Evolutionary conservation across 352 stramenopile genomes (phyloP).

Genomic region (Peronospora belbahrii): DNA sequence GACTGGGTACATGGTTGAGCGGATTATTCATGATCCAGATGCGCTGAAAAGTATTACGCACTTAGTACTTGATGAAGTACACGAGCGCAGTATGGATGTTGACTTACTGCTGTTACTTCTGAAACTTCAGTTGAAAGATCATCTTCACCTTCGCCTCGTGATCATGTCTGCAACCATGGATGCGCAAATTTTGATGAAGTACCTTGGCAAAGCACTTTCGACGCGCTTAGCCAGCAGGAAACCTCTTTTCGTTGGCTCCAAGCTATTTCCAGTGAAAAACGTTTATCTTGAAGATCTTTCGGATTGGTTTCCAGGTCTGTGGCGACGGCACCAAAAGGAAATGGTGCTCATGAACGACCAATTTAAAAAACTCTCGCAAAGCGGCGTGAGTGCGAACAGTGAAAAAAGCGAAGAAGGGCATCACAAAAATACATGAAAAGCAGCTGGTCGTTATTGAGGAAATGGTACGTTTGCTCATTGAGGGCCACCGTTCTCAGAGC

Average conservation of each 20-base stretch:
- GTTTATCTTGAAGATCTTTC: conserved; percentile 53
- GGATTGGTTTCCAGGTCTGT: conserved; percentile 34
- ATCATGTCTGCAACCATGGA: conserved; percentile 97
- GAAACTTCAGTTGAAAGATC: conserved; percentile 58
- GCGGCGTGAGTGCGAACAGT: conserved; percentile 31
- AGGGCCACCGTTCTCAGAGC: conserved; percentile 27
- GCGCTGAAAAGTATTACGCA: conserved; percentile 87
- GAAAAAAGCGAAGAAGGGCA: conserved; percentile 40
- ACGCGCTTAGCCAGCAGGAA: conserved; percentile 44
- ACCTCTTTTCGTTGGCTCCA: conserved; percentile 77
- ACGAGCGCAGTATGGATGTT: conserved; percentile 92
- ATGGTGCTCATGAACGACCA: conserved; percentile 36
- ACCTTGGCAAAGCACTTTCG: conserved; percentile 60
- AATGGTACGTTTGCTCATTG: conserved; percentile 51
- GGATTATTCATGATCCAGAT: conserved; percentile 90
- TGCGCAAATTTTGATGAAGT: conserved; percentile 86
- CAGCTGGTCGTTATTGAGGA: conserved; percentile 51
- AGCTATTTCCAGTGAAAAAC: conserved; percentile 62
- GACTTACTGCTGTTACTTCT: conserved; percentile 92
- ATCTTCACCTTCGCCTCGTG: conserved; percentile 80
- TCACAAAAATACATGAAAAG: conserved; percentile 55
- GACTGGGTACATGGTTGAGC: conserved; percentile 93
- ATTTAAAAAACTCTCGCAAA: conserved; percentile 28
- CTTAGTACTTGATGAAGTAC: conserved; percentile 94
- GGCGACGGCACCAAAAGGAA: conserved; percentile 30